phyloP scores from a whole-genome alignment of 1,139 yeast genomes.

The Candida sojae region DNA sequence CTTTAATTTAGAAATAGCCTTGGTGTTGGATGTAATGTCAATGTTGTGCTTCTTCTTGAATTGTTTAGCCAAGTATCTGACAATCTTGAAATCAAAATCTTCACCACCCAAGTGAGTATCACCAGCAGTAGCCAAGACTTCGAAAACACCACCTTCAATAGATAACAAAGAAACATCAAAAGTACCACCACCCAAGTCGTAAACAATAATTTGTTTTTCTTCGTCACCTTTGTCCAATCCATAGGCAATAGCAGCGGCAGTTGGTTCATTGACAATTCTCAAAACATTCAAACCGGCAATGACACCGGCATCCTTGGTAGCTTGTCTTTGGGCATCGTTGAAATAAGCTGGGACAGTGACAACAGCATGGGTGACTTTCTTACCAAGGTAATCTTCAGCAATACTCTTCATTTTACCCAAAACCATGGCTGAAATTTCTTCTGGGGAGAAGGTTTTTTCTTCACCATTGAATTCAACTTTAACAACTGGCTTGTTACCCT shows the following conservation, averaged over 20 bases:
- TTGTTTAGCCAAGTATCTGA: constrained; percentile 79
- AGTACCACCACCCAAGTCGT: constrained; percentile 59
- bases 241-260: constrained; percentile 98
- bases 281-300: constrained; percentile 94
- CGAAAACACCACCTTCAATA: constrained; percentile 55
- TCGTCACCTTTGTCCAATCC: constrained; percentile 80
- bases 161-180: constrained; percentile 54
- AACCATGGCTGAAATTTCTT: constrained; percentile 91
- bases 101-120: constrained; percentile 75
- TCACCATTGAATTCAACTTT: constrained; percentile 69
- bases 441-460: constrained; percentile 76
- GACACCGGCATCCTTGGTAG: constrained; percentile 96
- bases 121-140: constrained; percentile 55
- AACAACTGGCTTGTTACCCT: constrained; percentile 79
- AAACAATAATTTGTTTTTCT: constrained; percentile 52
- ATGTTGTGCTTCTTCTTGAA: constrained; percentile 87
- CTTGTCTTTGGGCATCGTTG: constrained; percentile 98
- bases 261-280: constrained; percentile 96
- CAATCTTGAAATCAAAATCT: constrained; percentile 90
- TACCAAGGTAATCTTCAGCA: constrained; percentile 90
- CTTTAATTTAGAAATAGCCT: constrained; percentile 87
- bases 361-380: constrained; percentile 89
- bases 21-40: constrained; percentile 72
- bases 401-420: constrained; percentile 89
- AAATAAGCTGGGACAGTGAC: constrained; percentile 98